phyloP scores from a whole-genome alignment of 1,284 basidiomycete genomes.

The Ustilago crameri region DNA sequence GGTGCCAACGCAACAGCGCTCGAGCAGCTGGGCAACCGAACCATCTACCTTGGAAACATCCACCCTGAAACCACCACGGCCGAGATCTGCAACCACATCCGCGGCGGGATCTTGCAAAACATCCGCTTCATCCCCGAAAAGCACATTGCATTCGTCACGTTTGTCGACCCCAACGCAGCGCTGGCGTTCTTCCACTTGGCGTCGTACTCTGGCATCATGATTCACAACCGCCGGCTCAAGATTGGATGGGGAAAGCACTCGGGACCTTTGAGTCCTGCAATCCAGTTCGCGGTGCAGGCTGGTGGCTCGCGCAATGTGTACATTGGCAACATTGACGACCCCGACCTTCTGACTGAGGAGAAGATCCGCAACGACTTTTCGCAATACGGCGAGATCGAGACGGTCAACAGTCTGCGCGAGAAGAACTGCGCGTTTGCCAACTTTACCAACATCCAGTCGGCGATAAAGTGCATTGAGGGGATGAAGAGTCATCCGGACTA shows the following conservation, averaged over 20 bases:
- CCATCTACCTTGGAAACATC: slow-evolving; percentile 67
- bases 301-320: slow-evolving; percentile 67
- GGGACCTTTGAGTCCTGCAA: slow-evolving; percentile 63
- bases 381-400: slow-evolving; percentile 65
- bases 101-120: slow-evolving; percentile 66
- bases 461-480: slow-evolving; percentile 67
- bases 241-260: slow-evolving; percentile 68
- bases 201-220: slow-evolving; percentile 64
- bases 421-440: slow-evolving; percentile 68
- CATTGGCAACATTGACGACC: slow-evolving; percentile 66
- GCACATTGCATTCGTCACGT: slow-evolving; percentile 67
- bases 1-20: slow-evolving; percentile 45
- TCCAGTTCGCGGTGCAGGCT: slow-evolving; percentile 66
- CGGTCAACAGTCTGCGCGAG: slow-evolving; percentile 65
- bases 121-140: slow-evolving; percentile 65
- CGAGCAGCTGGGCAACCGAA: slow-evolving; percentile 66
- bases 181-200: slow-evolving; percentile 66
- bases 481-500: slow-evolving; percentile 67
- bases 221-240: slow-evolving; percentile 66
- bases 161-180: slow-evolving; percentile 65
- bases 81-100: slow-evolving; percentile 68
- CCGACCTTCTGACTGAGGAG: slow-evolving; percentile 59
- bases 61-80: slow-evolving; percentile 66
- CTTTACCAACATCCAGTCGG: slow-evolving; percentile 67
- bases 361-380: slow-evolving; percentile 65